Evolutionary conservation across 2,329 filamentous ascomycete species (phyloP).

Genomic region (Aspergillus felis): DNA sequence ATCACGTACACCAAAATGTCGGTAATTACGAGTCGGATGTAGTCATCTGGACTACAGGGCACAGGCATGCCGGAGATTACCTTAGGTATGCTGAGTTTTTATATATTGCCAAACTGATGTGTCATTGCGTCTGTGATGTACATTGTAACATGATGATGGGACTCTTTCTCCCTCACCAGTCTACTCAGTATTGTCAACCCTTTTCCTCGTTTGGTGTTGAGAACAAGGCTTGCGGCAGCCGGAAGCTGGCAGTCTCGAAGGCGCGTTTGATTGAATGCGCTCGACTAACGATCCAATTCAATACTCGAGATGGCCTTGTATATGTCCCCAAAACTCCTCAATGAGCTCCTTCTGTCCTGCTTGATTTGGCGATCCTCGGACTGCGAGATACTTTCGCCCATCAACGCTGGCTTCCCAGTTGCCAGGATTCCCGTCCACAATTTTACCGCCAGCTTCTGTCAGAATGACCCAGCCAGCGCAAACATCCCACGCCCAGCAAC

Average conservation of each 20-base stretch:
- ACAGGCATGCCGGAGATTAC: background rate
- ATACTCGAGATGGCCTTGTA: slow-evolving; percentile 39
- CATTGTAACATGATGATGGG: background rate
- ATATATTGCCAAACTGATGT: background rate
- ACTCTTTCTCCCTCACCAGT: background rate
- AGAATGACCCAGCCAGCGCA: slow-evolving; percentile 61
- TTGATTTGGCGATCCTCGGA: slow-evolving; percentile 29
- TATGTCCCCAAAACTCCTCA: slow-evolving; percentile 40
- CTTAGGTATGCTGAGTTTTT: background rate
- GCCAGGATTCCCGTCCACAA: slow-evolving; percentile 57
- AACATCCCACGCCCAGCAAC: slow-evolving; percentile 65
- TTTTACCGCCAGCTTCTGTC: slow-evolving; percentile 56
- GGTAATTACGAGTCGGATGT: background rate
- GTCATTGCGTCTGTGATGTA: background rate
- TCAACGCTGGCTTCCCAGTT: slow-evolving; percentile 55
- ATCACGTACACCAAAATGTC: background rate
- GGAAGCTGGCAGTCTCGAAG: background rate
- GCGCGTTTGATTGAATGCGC: background rate
- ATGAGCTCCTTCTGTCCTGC: slow-evolving; percentile 38
- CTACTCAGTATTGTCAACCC: background rate
- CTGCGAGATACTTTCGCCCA: slow-evolving; percentile 51
- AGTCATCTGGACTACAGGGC: background rate
- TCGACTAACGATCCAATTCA: slow-evolving; percentile 2
- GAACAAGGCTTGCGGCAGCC: background rate
- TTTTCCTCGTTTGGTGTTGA: background rate